Conservation (phyloP, 2,329 filamentous ascomycete species). For the Emmonsiellopsis sp. region DNA sequence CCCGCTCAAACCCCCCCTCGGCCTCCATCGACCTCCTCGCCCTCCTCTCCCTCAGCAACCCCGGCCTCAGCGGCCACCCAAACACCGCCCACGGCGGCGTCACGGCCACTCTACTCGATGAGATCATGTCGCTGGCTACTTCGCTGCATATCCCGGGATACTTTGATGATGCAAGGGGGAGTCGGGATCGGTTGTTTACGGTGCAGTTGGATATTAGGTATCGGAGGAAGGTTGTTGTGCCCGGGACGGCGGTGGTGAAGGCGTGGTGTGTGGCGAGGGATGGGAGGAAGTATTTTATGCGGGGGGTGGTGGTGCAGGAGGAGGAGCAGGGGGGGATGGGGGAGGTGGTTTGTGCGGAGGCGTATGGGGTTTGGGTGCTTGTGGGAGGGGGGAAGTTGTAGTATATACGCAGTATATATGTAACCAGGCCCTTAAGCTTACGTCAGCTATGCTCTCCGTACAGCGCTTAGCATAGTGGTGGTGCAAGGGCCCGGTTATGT, state of each 20-base stretch:
- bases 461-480: too few species aligned
- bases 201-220: conserved; percentile 34
- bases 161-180: conserved; percentile 12
- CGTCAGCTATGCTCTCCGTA: too few species aligned
- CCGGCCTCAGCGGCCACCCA: conserved; percentile 33
- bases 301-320: conserved; percentile 31
- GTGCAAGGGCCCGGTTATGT: too few species aligned
- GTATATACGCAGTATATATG: too few species aligned
- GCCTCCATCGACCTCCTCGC: conserved; percentile 22
- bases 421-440: too few species aligned
- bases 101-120: conserved; percentile 34
- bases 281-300: conserved; percentile 34
- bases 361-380: conserved; percentile 34
- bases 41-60: conserved; percentile 25
- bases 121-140: conserved; percentile 35
- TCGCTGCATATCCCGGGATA: conserved; percentile 21
- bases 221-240: conserved; percentile 26
- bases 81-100: conserved; percentile 33
- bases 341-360: conserved; percentile 26
- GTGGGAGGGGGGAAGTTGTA: conserved; percentile 22
- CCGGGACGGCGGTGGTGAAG: conserved; percentile 28
- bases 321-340: conserved; percentile 16
- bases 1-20: conserved; percentile 2
- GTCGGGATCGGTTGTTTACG: conserved; percentile 28
- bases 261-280: conserved; percentile 27